Conservation (phyloP, 805 yeast species). For the Metschnikowia baotianmanensis region DNA sequence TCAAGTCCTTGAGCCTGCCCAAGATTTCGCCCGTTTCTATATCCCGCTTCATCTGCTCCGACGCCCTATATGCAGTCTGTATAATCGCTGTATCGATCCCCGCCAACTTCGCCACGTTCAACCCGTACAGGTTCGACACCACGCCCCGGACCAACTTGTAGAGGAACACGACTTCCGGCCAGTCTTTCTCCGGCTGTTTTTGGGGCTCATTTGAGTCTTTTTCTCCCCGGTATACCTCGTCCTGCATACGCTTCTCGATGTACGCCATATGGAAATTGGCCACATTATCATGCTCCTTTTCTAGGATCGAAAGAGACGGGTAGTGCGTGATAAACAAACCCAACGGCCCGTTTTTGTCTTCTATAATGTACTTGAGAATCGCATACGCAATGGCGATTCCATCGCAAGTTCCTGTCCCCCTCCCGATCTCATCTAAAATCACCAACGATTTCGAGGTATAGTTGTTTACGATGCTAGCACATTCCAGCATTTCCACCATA, state of each 20-base stretch:
- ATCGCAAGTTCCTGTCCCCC: constrained; percentile 73
- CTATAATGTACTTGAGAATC: constrained; percentile 57
- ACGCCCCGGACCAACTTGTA: constrained; percentile 39
- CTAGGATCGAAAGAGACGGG: constrained; percentile 59
- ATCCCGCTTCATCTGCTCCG: constrained; percentile 30
- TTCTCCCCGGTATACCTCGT: no score
- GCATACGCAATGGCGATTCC: constrained; percentile 82
- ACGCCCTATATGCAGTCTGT: constrained; percentile 39
- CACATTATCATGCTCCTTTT: constrained; percentile 40
- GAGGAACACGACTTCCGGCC: constrained; percentile 39
- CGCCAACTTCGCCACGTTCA: constrained; percentile 81
- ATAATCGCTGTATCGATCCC: constrained; percentile 51
- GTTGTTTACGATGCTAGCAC: constrained; percentile 50
- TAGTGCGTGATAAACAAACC: constrained; percentile 84
- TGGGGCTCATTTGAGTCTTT: no score
- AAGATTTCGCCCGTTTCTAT: constrained; percentile 21
- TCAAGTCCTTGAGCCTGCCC: constrained; percentile 3
- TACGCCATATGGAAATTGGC: constrained; percentile 74
- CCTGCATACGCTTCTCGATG: constrained; percentile 33
- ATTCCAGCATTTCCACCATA: constrained; percentile 74
- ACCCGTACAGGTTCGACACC: constrained; percentile 66
- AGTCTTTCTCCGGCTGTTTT: constrained; percentile 22
- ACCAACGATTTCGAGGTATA: constrained; percentile 60
- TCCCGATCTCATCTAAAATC: constrained; percentile 71
- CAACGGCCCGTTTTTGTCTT: constrained; percentile 42